These are phyloP conservation scores for Eucommia ulmoides DNA, from an alignment of 257 asterid species.

Conservation along the genomic window DNA sequence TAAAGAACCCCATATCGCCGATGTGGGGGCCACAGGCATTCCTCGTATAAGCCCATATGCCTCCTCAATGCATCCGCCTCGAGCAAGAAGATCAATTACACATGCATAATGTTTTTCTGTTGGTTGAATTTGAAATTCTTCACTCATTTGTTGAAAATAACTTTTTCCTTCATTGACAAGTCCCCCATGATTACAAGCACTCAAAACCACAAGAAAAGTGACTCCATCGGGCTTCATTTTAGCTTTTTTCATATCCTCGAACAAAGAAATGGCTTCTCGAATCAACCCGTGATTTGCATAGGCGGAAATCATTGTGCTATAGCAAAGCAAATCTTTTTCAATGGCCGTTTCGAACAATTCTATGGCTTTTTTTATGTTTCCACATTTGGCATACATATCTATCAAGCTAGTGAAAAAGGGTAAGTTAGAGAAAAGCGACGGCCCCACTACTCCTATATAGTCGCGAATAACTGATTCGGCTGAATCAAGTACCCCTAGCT, in stretches of 20 bases:
- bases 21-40: constrained; percentile 43
- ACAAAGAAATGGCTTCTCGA: constrained; percentile 35
- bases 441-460: constrained; percentile 15
- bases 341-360: constrained; percentile 41
- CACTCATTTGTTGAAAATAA: constrained; percentile 33
- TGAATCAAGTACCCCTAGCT: constrained; percentile 48
- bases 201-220: constrained; percentile 50
- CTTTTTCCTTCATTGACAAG: constrained; percentile 57
- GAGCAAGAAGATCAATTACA: constrained; percentile 60
- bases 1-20: constrained; percentile 85
- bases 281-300: constrained; percentile 42
- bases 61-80: constrained; percentile 49
- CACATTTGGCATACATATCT: constrained; percentile 74
- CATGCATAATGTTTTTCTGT: constrained; percentile 71
- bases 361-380: constrained; percentile 57
- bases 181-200: constrained; percentile 47
- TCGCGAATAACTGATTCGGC: constrained; percentile 33
- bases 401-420: constrained; percentile 41
- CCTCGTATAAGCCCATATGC: constrained; percentile 54
- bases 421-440: constrained; percentile 25
- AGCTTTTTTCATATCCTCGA: constrained; percentile 48
- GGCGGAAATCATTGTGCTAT: constrained; percentile 70
- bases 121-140: constrained; percentile 28
- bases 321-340: constrained; percentile 36
- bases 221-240: constrained; percentile 55